Evolutionary conservation across 2,329 filamentous ascomycete species (phyloP).

Genomic region (Elsinoe arachidis): DNA sequence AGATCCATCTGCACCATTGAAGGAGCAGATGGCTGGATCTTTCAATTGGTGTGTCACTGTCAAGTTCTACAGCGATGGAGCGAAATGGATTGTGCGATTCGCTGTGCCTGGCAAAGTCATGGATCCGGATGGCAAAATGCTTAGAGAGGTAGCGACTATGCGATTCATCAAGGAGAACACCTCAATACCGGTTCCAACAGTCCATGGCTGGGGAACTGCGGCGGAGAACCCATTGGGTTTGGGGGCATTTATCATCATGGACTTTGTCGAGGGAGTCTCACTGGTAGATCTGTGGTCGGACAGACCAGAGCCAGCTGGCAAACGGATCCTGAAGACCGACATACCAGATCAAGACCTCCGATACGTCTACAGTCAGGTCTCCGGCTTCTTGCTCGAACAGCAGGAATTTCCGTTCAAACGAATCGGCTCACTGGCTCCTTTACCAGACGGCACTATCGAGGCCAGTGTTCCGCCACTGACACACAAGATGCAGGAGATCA

Average conservation of each 20-base stretch:
- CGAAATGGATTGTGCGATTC: slow-evolving; percentile 16
- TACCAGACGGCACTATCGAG: background rate
- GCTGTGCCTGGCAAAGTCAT: slow-evolving; percentile 12
- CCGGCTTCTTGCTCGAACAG: slow-evolving; percentile 16
- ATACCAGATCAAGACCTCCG: slow-evolving; percentile 2
- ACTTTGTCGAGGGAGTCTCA: slow-evolving; percentile 14
- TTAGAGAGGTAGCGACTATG: slow-evolving; percentile 15
- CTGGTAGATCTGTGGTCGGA: background rate
- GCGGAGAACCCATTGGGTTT: slow-evolving; percentile 14
- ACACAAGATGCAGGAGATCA: slow-evolving; percentile 15
- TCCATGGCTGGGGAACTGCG: slow-evolving; percentile 15
- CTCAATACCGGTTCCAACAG: slow-evolving; percentile 14
- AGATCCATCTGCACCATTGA: background rate
- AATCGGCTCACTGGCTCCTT: slow-evolving; percentile 14
- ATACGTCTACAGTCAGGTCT: slow-evolving; percentile 14
- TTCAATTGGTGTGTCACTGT: slow-evolving; percentile 23
- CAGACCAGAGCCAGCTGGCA: background rate
- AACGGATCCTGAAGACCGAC: background rate
- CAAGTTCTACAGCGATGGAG: slow-evolving; percentile 7
- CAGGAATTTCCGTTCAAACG: slow-evolving; percentile 15
- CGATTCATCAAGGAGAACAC: slow-evolving; percentile 15
- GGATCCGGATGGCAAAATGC: slow-evolving; percentile 17
- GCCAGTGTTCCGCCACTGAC: slow-evolving; percentile 8
- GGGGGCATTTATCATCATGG: slow-evolving; percentile 17
- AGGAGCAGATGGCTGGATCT: slow-evolving; percentile 14